phyloP scores from a whole-genome alignment of 805 yeast species.

The Maudiozyma serrabonitensis region DNA sequence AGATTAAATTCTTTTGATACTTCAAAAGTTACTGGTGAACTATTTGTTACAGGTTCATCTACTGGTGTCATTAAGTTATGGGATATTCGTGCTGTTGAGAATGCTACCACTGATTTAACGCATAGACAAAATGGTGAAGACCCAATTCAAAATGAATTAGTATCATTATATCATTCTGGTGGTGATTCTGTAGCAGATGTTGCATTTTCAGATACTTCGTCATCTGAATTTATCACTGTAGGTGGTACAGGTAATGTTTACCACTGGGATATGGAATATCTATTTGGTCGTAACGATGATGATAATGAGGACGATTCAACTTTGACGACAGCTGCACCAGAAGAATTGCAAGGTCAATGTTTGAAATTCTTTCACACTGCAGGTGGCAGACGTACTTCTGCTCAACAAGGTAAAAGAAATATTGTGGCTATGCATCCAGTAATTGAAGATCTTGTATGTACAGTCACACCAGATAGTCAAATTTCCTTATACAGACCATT shows the following conservation, averaged over 20 bases:
- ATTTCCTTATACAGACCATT: conserved; percentile 23
- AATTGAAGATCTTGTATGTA: conserved; percentile 20
- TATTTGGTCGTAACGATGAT: conserved; percentile 36
- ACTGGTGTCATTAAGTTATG: conserved; percentile 28
- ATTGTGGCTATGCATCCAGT: conserved; percentile 25
- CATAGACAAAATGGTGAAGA: conserved; percentile 23
- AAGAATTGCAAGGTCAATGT: conserved; percentile 22
- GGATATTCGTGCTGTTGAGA: conserved; percentile 27
- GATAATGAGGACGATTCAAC: conserved; percentile 30
- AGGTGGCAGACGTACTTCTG: conserved; percentile 18
- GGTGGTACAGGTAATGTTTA: conserved; percentile 28
- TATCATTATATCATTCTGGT: conserved; percentile 22
- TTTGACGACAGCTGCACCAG: conserved; percentile 28
- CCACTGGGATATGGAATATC: conserved; percentile 31
- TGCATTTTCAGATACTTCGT: conserved; percentile 22
- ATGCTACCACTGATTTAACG: conserved; percentile 17
- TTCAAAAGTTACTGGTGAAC: conserved; percentile 17
- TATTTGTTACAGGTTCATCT: conserved; percentile 26
- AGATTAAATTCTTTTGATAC: conserved; percentile 22
- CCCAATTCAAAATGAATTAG: conserved; percentile 22
- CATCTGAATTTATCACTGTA: conserved; percentile 25
- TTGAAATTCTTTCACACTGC: conserved; percentile 25
- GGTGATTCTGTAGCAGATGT: conserved; percentile 28
- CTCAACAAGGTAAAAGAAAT: conserved; percentile 13
- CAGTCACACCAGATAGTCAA: conserved; percentile 22